These are phyloP conservation scores for Dioscorea zingiberensis DNA, from an alignment of 106 monocot species.

Conservation along the genomic window DNA sequence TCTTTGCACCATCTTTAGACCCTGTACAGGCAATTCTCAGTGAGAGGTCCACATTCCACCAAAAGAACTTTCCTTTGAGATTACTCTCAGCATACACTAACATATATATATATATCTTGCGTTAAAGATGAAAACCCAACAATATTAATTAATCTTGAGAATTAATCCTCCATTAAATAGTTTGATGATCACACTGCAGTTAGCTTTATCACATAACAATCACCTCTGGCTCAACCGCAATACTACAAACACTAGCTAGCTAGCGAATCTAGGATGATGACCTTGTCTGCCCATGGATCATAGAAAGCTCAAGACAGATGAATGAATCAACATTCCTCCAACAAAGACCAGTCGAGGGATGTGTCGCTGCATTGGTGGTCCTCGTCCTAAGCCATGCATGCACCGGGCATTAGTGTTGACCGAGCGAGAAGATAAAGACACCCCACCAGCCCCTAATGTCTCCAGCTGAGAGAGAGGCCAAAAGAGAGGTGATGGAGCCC, in stretches of 20 bases:
- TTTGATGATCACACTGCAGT: no score
- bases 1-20: neutral
- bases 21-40: neutral
- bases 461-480: neutral
- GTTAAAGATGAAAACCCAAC: no score
- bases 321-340: neutral
- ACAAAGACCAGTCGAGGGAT: neutral
- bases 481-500: neutral
- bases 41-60: no score
- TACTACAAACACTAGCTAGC: no score
- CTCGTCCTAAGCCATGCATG: neutral
- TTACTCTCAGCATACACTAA: no score
- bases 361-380: neutral
- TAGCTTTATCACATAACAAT: no score
- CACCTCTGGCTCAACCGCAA: no score
- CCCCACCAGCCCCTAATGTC: neutral
- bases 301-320: neutral
- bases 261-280: neutral
- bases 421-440: neutral
- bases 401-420: neutral
- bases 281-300: neutral
- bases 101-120: no score
- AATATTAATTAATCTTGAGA: no score
- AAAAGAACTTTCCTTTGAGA: no score
- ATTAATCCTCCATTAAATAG: no score